phyloP scores from a whole-genome alignment of 306 rosid species.

The Medicago ruthenica region DNA sequence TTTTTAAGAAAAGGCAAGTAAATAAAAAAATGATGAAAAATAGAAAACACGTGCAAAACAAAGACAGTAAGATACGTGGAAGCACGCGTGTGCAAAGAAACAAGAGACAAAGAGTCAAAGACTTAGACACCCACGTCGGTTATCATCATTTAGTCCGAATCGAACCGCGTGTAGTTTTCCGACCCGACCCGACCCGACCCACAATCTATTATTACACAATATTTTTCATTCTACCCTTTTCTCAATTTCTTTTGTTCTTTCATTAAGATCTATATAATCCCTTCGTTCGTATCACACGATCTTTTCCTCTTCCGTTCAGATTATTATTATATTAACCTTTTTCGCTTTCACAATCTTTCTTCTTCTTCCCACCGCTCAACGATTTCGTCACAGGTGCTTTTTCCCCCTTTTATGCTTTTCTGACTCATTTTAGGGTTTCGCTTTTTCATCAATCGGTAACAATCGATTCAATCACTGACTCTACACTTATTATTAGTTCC shows the following conservation, averaged over 20 bases:
- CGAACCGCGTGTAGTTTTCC: background rate
- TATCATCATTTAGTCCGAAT: background rate
- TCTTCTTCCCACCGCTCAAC: background rate
- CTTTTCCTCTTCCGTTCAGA: slow-evolving; percentile 29
- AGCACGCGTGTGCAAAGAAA: background rate
- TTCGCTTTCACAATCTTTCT: background rate
- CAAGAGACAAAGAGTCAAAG: too few relatives aligned
- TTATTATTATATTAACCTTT: slow-evolving; percentile 5
- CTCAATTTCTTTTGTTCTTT: background rate
- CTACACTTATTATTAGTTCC: background rate
- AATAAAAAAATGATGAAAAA: background rate
- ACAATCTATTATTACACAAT: background rate
- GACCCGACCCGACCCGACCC: background rate
- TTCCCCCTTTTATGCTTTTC: background rate
- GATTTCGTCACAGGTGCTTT: slow-evolving; percentile 2
- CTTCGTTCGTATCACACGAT: background rate
- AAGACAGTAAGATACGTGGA: background rate
- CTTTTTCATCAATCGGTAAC: slow-evolving; percentile 19
- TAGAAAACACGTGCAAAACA: background rate
- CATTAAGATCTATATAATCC: background rate
- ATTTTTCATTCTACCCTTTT: background rate
- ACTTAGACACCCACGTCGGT: background rate
- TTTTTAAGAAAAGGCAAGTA: background rate
- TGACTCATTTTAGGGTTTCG: slow-evolving; percentile 24
- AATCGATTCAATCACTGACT: background rate